Conservation (phyloP, 148 eudicot genomes). For the Pouteria glomerata region DNA sequence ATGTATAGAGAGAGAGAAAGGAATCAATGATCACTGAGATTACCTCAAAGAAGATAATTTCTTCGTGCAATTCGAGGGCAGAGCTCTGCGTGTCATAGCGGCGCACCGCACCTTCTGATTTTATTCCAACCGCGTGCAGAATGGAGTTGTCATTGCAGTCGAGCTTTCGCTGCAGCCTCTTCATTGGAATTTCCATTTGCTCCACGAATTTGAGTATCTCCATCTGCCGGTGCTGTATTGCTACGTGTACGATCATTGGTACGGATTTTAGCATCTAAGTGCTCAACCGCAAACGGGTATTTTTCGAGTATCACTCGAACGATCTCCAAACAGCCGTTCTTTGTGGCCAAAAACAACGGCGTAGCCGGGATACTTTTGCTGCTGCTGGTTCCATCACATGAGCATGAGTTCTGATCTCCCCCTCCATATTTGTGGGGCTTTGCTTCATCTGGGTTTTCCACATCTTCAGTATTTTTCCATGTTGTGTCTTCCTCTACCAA, state of each 20-base stretch:
- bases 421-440: not conserved
- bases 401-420: not conserved
- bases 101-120: not conserved
- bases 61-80: not conserved
- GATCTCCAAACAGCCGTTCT: not conserved
- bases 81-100: not conserved
- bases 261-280: not conserved
- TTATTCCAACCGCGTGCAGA: constrained; percentile 2
- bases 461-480: not conserved
- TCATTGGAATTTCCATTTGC: constrained; percentile 1
- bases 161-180: not conserved
- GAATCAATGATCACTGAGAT: no score
- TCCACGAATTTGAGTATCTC: not conserved
- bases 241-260: not conserved
- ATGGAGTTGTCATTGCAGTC: not conserved
- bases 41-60: not conserved
- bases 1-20: no score
- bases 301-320: not conserved
- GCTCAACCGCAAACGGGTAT: not conserved
- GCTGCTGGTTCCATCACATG: not conserved
- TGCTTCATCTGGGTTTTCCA: not conserved
- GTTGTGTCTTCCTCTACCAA: constrained; percentile 2
- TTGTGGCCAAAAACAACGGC: constrained; percentile 6
- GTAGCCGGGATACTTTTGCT: not conserved
- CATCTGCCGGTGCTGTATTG: not conserved